These are phyloP conservation scores for Tulasnella sp. DNA, from an alignment of 768 basidiomycete species.

Conservation along the genomic window DNA sequence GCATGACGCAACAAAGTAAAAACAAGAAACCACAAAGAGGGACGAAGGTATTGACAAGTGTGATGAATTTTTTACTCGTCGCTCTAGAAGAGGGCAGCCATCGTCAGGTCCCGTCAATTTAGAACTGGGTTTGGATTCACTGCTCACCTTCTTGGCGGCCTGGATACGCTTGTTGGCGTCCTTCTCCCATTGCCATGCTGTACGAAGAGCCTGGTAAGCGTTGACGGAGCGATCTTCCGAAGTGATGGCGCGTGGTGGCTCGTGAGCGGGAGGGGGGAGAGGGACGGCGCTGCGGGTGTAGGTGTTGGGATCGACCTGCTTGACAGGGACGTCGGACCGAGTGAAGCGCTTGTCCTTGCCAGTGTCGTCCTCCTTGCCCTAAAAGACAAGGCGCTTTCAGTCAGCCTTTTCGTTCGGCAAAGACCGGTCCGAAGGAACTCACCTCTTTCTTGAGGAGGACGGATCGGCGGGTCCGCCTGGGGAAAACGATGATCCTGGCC, in stretches of 20 bases:
- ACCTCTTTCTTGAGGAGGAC: constrained; percentile 61
- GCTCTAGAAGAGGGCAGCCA: background rate
- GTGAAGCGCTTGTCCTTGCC: constrained; percentile 10
- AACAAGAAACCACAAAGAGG: constrained; percentile 1
- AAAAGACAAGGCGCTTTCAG: background rate
- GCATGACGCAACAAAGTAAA: constrained; percentile 6
- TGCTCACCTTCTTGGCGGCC: constrained; percentile 18
- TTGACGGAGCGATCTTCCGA: constrained; percentile 82
- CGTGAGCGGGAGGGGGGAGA: constrained; percentile 66
- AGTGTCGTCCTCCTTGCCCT: background rate
- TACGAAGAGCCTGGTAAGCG: constrained; percentile 85
- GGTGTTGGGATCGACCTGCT: constrained; percentile 46
- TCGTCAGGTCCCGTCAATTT: background rate
- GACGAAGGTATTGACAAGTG: background rate
- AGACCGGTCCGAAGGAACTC: background rate
- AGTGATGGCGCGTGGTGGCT: constrained; percentile 91
- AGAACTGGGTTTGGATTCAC: background rate
- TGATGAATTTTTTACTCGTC: background rate
- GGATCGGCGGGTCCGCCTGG: constrained; percentile 82
- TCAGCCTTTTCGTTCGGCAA: background rate
- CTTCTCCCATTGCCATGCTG: constrained; percentile 73
- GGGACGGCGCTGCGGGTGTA: constrained; percentile 66
- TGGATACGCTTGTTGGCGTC: constrained; percentile 57
- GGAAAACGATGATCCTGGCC: constrained; percentile 90
- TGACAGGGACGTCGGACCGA: background rate